These are phyloP conservation scores for Globisporangium iwayamae DNA, from an alignment of 352 stramenopile genomes.

Conservation along the genomic window DNA sequence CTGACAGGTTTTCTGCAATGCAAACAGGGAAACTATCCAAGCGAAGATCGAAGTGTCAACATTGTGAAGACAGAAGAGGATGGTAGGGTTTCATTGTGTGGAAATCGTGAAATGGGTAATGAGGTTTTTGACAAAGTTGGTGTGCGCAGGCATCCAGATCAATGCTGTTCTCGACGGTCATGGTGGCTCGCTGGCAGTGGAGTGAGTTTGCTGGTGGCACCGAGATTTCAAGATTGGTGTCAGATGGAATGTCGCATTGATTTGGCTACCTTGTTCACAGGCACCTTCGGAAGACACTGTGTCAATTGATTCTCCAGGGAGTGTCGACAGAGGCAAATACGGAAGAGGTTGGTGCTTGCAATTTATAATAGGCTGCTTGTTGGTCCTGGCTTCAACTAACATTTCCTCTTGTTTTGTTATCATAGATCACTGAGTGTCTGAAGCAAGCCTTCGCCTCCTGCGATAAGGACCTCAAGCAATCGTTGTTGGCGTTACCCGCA, in stretches of 20 bases:
- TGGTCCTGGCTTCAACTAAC: background rate
- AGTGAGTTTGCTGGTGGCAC: slow-evolving; percentile 28
- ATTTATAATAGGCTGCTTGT: background rate
- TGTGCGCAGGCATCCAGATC: slow-evolving; percentile 33
- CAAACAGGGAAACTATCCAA: slow-evolving; percentile 48
- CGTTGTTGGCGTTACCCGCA: slow-evolving; percentile 36
- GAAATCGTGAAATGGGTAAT: background rate
- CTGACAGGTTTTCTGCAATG: background rate
- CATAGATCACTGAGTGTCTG: slow-evolving; percentile 21
- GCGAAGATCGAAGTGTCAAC: slow-evolving; percentile 66
- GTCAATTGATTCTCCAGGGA: slow-evolving; percentile 31
- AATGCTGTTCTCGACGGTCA: slow-evolving; percentile 70
- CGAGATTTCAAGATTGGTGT: background rate
- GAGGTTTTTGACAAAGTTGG: background rate
- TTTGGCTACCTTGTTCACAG: slow-evolving; percentile 9
- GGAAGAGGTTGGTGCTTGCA: slow-evolving; percentile 22
- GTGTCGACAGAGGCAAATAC: slow-evolving; percentile 24
- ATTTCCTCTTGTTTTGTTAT: background rate
- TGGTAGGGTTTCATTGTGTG: slow-evolving; percentile 15
- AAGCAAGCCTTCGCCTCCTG: slow-evolving; percentile 42
- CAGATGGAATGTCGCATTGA: background rate
- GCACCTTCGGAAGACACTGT: slow-evolving; percentile 35
- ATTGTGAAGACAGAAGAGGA: slow-evolving; percentile 30
- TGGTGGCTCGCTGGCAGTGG: slow-evolving; percentile 56
- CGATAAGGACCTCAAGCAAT: slow-evolving; percentile 56